These are phyloP conservation scores for Backusella australiensis DNA, from an alignment of 192 early-diverging fungal genomes.

Conservation along the genomic window DNA sequence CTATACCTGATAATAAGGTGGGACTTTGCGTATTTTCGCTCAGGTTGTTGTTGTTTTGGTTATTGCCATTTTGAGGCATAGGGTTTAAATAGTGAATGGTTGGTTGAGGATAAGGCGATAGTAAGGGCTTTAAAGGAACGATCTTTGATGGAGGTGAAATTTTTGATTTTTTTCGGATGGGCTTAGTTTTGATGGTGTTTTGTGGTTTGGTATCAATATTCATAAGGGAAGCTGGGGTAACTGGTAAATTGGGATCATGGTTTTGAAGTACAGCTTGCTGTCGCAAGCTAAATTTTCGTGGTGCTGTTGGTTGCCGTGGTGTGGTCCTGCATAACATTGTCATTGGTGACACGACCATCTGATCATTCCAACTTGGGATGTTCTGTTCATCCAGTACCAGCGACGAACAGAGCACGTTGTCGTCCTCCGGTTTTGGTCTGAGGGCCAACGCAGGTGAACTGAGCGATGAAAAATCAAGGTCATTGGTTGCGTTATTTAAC, in stretches of 20 bases:
- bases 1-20: conserved; percentile 36
- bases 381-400: neutral
- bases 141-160: neutral
- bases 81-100: neutral
- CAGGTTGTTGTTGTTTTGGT: neutral
- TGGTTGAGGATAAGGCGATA: neutral
- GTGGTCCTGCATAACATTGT: neutral
- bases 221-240: neutral
- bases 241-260: neutral
- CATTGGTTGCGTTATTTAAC: neutral
- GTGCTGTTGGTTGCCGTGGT: neutral
- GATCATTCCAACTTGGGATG: neutral
- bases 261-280: neutral
- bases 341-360: neutral
- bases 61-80: neutral
- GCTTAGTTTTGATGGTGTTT: neutral
- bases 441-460: neutral
- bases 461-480: neutral
- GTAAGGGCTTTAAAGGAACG: neutral
- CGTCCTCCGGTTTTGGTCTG: neutral
- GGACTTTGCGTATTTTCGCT: neutral
- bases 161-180: neutral
- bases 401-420: neutral
- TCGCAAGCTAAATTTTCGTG: neutral
- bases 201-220: neutral